Evolutionary conservation across 768 basidiomycete species (phyloP).

Genomic region (Brasilioporus rufonigricans): DNA sequence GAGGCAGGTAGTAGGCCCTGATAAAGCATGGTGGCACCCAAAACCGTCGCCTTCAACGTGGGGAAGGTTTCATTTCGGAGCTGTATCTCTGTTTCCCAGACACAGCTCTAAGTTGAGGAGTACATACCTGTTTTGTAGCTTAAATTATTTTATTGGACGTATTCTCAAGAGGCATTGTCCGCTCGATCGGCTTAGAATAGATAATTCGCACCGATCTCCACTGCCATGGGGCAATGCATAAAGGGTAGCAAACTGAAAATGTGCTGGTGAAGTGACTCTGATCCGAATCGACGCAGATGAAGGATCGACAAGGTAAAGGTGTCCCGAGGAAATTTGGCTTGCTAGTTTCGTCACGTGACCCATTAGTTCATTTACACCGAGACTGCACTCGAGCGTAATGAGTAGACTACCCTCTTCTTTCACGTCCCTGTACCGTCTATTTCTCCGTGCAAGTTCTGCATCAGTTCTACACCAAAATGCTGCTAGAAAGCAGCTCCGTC

Average conservation of each 20-base stretch:
- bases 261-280: neutral
- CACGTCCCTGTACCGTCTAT: conserved; percentile 58
- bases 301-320: neutral
- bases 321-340: too few relatives aligned
- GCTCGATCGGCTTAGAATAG: conserved; percentile 3
- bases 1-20: conserved; percentile 16
- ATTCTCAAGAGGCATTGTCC: neutral
- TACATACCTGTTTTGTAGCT: conserved; percentile 2
- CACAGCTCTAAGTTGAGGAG: neutral
- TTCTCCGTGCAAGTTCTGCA: conserved; percentile 54
- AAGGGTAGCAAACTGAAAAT: neutral
- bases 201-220: conserved; percentile 6
- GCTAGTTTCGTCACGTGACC: conserved; percentile 23
- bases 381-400: neutral
- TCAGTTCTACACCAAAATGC: conserved; percentile 53
- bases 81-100: neutral
- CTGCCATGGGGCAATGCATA: neutral
- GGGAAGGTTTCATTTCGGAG: conserved; percentile 8
- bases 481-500: conserved; percentile 44
- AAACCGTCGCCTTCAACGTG: conserved; percentile 7
- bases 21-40: conserved; percentile 8
- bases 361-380: neutral
- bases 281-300: neutral
- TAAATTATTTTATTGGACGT: conserved; percentile 4
- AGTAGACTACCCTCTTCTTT: conserved; percentile 36